Percentiles rank a stretch among this genome's conserved stretches.
Conservation (phyloP, 805 yeast genomes). For the Yamadazyma olivae region DNA sequence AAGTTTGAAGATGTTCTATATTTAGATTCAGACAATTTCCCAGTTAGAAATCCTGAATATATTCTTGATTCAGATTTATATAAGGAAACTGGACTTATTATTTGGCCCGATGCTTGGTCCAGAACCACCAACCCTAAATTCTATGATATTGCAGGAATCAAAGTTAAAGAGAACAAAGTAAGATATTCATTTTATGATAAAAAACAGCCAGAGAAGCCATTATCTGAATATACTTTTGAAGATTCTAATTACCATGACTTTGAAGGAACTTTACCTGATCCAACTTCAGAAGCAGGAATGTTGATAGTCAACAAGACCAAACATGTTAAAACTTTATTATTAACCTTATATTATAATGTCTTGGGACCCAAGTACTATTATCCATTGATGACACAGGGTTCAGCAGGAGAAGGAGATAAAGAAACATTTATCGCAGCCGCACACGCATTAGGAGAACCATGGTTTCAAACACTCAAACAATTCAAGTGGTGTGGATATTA, state of each 20-base stretch:
- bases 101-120: constrained; percentile 75
- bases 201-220: constrained; percentile 26
- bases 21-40: constrained; percentile 52
- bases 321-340: constrained; percentile 56
- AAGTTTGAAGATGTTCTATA: constrained; percentile 45
- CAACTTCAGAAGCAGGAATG: constrained; percentile 71
- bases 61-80: constrained; percentile 45
- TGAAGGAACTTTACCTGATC: constrained; percentile 63
- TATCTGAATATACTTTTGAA: constrained; percentile 23
- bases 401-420: constrained; percentile 79
- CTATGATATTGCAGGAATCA: constrained; percentile 49
- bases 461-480: constrained; percentile 50
- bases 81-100: constrained; percentile 45
- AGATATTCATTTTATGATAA: constrained; percentile 32
- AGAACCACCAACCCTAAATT: constrained; percentile 62
- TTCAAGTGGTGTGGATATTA: constrained; percentile 38
- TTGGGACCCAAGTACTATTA: constrained; percentile 66
- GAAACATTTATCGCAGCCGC: constrained; percentile 76
- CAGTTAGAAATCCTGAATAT: constrained; percentile 39
- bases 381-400: constrained; percentile 66
- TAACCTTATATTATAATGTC: constrained; percentile 63
- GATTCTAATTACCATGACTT: constrained; percentile 52
- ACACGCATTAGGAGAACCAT: constrained; percentile 43
- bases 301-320: constrained; percentile 55
- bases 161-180: constrained; percentile 31